A percentile compares a stretch with the other conserved stretches of the same genome.
phyloP scores from a whole-genome alignment of 1,284 basidiomycete genomes.

The Ceratobasidium theobromae region DNA sequence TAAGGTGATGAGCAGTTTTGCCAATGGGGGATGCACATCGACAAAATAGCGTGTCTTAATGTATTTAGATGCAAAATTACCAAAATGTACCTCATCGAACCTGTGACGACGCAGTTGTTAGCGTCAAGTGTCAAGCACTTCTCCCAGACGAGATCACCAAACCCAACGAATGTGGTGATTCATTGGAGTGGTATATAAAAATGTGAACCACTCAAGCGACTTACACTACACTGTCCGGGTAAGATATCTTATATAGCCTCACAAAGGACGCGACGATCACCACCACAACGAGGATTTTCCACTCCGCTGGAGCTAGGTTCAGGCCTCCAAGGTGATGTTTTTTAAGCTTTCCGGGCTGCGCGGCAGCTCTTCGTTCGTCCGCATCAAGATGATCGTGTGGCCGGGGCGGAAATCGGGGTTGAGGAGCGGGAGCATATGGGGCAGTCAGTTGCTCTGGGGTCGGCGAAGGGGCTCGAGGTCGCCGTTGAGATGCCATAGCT shows the following conservation, averaged over 20 bases:
- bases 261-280: conserved; percentile 70
- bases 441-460: conserved; percentile 1
- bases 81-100: conserved; percentile 97
- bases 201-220: conserved; percentile 42
- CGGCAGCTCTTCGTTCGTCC: conserved; percentile 67
- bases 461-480: conserved; percentile 22
- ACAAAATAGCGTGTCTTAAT: conserved; percentile 90
- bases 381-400: conserved; percentile 67
- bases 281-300: conserved; percentile 66
- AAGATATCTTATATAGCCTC: conserved; percentile 75
- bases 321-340: conserved; percentile 54
- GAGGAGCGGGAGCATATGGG: conserved; percentile 36
- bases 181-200: background rate
- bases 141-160: too few species aligned
- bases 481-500: conserved; percentile 24
- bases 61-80: conserved; percentile 90
- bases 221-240: conserved; percentile 87
- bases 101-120: conserved; percentile 47
- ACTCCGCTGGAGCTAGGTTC: conserved; percentile 65
- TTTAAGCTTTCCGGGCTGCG: conserved; percentile 40
- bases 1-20: conserved; percentile 92
- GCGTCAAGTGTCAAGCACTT: background rate
- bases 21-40: conserved; percentile 97
- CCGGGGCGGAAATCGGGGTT: conserved; percentile 61
- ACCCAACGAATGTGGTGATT: too few species aligned